A percentile compares a stretch with the other conserved stretches of the same genome.
Conservation (phyloP, 225 moss, liverwort and hornwort species). For the Pleurozium schreberi region DNA sequence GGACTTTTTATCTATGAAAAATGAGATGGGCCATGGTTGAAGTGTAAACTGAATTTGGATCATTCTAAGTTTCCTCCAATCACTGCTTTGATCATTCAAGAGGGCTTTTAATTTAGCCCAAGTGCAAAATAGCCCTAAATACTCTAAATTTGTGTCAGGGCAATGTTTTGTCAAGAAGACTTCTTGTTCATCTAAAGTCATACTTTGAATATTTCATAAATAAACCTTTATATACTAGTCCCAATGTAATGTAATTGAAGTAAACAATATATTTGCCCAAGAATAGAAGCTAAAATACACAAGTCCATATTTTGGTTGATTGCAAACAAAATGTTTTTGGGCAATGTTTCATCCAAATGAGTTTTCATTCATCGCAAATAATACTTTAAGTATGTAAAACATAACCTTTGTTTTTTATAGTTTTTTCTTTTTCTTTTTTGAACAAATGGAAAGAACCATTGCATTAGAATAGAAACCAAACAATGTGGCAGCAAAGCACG, state of each 20-base stretch:
- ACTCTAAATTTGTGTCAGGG: rapidly evolving
- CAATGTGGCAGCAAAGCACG: too few relatives aligned
- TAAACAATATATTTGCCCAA: background rate
- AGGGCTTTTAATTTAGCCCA: too few relatives aligned
- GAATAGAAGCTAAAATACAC: background rate
- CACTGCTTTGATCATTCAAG: too few relatives aligned
- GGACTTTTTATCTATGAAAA: too few relatives aligned
- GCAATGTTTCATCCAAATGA: background rate
- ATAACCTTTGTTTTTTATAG: background rate
- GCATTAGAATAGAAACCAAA: too few relatives aligned
- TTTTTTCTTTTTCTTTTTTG: too few relatives aligned
- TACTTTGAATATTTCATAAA: background rate
- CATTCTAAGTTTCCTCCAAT: too few relatives aligned
- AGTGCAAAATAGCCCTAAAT: too few relatives aligned
- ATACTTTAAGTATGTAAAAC: background rate
- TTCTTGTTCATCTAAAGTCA: background rate
- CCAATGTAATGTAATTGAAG: background rate
- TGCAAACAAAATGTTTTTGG: rapidly evolving
- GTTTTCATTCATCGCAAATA: background rate
- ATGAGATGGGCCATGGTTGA: too few relatives aligned
- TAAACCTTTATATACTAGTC: background rate
- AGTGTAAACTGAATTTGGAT: too few relatives aligned
- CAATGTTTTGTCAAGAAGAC: rapidly evolving
- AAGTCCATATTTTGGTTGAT: background rate
- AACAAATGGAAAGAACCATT: too few relatives aligned